These are phyloP conservation scores for Monosporascus sp. DNA, from an alignment of 2,329 filamentous ascomycete species.

Conservation along the genomic window DNA sequence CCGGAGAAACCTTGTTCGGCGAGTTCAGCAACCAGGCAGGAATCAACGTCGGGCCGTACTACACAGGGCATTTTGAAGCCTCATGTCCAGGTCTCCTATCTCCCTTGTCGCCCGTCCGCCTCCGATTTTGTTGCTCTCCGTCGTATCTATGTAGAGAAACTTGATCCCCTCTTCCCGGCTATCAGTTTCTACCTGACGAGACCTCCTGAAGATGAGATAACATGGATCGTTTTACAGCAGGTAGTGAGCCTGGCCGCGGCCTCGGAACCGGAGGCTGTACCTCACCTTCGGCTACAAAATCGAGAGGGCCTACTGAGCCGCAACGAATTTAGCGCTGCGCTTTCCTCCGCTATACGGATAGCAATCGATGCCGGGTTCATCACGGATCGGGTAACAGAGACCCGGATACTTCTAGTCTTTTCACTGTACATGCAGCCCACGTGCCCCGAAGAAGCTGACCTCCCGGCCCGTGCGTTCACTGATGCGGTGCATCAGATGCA, in stretches of 20 bases:
- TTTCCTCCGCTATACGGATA: slow-evolving; percentile 44
- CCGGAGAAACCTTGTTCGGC: slow-evolving; percentile 17
- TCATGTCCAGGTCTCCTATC: slow-evolving; percentile 40
- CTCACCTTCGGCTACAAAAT: slow-evolving; percentile 39
- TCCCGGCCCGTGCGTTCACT: slow-evolving; percentile 47
- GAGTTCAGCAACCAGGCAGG: slow-evolving; percentile 25
- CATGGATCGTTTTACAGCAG: slow-evolving; percentile 44
- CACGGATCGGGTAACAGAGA: slow-evolving; percentile 48
- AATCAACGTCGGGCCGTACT: slow-evolving; percentile 17
- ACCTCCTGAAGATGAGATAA: slow-evolving; percentile 22
- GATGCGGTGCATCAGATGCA: slow-evolving; percentile 53
- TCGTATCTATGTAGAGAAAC: slow-evolving; percentile 43
- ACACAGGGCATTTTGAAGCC: slow-evolving; percentile 29
- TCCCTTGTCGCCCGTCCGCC: slow-evolving; percentile 42
- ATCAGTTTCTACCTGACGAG: slow-evolving; percentile 30
- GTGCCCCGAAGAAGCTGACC: slow-evolving; percentile 47
- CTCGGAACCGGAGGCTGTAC: slow-evolving; percentile 40
- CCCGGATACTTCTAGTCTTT: slow-evolving; percentile 48
- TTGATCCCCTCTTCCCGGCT: slow-evolving; percentile 51
- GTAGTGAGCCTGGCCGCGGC: slow-evolving; percentile 51
- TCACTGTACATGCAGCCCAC: slow-evolving; percentile 56
- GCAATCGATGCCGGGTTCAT: slow-evolving; percentile 50
- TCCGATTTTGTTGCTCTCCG: slow-evolving; percentile 41
- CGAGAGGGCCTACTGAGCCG: slow-evolving; percentile 32
- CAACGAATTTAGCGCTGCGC: slow-evolving; percentile 41